These are phyloP conservation scores for Camellia sinensis DNA, from an alignment of 148 eudicot genomes.

Conservation along the genomic window DNA sequence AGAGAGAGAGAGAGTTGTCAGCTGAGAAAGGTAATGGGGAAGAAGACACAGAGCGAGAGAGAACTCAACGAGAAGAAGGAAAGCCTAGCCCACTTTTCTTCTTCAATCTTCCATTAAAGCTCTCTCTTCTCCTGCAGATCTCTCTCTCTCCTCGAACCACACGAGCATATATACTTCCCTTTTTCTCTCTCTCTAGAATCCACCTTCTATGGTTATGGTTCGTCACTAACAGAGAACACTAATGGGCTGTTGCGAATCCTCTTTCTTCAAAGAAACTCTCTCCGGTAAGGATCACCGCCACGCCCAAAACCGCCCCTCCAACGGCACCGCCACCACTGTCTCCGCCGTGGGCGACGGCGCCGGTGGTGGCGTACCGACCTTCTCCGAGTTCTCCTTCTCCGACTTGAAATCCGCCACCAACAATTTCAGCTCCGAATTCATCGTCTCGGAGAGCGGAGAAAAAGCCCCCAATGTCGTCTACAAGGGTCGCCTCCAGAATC, in stretches of 20 bases:
- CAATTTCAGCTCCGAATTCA: slow-evolving; percentile 61
- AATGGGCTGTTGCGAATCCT: slow-evolving; percentile 74
- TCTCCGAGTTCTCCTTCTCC: slow-evolving; percentile 54
- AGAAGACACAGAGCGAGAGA: neutral
- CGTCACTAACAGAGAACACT: neutral
- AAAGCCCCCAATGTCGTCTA: slow-evolving; percentile 84
- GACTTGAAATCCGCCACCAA: slow-evolving; percentile 72
- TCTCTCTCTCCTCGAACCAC: no score
- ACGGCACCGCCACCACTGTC: slow-evolving; percentile 16
- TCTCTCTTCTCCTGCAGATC: neutral
- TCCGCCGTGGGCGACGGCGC: slow-evolving; percentile 9
- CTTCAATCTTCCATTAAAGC: neutral
- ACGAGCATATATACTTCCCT: neutral
- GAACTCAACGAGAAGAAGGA: neutral
- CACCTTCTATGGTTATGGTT: neutral
- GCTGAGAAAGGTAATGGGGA: no score
- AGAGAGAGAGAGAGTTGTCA: neutral
- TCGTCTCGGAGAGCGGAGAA: slow-evolving; percentile 82
- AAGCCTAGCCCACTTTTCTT: neutral
- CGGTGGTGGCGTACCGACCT: slow-evolving; percentile 35
- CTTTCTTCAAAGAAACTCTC: neutral
- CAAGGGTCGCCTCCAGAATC: slow-evolving; percentile 58
- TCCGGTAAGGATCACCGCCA: slow-evolving; percentile 16
- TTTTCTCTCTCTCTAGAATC: slow-evolving; percentile 6
- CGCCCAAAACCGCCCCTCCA: slow-evolving; percentile 16